Evolutionary conservation across 331 rosid genomes (phyloP), one percentile per base, ranked within the genome.

Genomic region (Rosa hybrid): DNA sequence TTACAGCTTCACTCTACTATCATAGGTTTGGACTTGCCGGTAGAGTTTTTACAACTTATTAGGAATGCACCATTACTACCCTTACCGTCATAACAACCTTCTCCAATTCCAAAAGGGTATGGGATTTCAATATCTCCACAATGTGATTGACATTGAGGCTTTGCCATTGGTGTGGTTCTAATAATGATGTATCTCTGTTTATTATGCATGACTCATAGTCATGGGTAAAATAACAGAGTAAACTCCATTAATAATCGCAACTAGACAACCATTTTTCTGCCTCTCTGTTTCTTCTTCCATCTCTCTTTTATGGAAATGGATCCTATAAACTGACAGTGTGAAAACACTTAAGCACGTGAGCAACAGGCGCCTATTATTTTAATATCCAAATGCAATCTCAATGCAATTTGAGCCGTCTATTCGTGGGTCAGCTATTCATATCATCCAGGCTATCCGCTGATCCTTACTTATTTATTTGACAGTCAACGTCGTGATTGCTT

Each of bases 51-150:
- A 25, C 80, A 77, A 2, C 13, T 0, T 7, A 77, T 49, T 63
- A 63, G 12, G 59, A 77, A 79, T 1, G 27, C 0, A 12, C 41
- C 63, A 17, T 27, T 11, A 3, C 5, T 57, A 20, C 9, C 14
- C 13, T 12, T 69, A 9, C 0, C 8, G 20, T 2, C 7, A 41
- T n/a, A 80, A n/a, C 72, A 72, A 39, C 9, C 51, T 7, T 11
- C 34, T 38, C 3, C 74, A 13, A 78, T 50, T 53, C 81, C 81
- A 13, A 78, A 78, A 11, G 75, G 81, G 6, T 34, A 78, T 38
- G 81, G 56, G 4, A 78, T 78, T 20, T 3, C 9, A 39, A 78
- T 0, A 2, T 39, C 57, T 38, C 81, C 81, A 1, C 81, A 78
- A 44, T 0, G 27, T 1, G 8, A 16, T 10, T 50, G 7, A 38